Base-by-base conservation (phyloP, 2,329 filamentous ascomycete species). In the Penicillium oxalicum region DNA sequence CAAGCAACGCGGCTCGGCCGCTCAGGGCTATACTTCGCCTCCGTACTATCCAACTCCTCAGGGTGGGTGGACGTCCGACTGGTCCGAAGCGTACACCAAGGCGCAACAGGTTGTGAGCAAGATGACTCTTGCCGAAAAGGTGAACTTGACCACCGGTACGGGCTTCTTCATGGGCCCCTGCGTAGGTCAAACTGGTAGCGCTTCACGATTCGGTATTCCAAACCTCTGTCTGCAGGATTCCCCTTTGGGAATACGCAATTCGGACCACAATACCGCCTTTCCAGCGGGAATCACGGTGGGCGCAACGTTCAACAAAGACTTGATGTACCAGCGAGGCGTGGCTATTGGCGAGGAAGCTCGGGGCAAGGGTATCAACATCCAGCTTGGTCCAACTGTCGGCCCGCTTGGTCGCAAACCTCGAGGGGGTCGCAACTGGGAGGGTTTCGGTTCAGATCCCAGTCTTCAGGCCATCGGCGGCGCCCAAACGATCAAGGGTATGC, bases 71-170 rank as follows among this genome's bases (percentile, higher is more conserved):
- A 70, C 77, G 0, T 69, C 77, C 5, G 78, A 79, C 49, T 91
- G 87, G 87, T 72, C 73, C 24, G 78, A 79, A 13, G 84, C 85
- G 57, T 91, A 90, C 61, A 71, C 71, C 45, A 88, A 86, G 60
- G 87, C 87, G 1, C 76, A 82, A 49, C 67, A 73, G 3, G 67
- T 91, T 11, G 87, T 91, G 12, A 79, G 81, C 45, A 78, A 81
- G 41, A 88, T 91, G 86, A 91, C 86, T 0, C 68, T 91, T 48
- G 86, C 86, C 2, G 87, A 91, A 65, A 91, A 91, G 70, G 83
- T 85, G 3, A 91, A 90, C 61, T 76, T 90, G 44, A 89, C 86
- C 0, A 79, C 80, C 1, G 87, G 87, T 3, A 84, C 79, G 1
- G 86, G 86, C 1, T 77, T 84, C 37, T 84, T 76, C 54, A 90